phyloP scores from a whole-genome alignment of 768 basidiomycete genomes.

The Boletus subcaerulescens region DNA sequence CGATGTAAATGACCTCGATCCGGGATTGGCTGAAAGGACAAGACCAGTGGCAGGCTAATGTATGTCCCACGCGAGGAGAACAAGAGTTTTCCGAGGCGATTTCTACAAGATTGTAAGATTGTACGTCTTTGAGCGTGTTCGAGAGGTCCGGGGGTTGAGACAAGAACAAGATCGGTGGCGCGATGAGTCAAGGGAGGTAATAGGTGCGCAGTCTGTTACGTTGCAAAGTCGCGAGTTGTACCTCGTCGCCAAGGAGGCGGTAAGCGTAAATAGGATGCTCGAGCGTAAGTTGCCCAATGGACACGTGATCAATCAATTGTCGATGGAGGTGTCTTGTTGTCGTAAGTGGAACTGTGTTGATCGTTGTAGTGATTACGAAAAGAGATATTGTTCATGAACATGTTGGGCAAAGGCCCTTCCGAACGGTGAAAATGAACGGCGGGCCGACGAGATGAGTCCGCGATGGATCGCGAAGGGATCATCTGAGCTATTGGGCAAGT shows the following conservation, averaged over 20 bases:
- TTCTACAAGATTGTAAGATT: slow-evolving; percentile 1
- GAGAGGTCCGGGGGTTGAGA: background rate
- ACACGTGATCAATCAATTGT: slow-evolving; percentile 7
- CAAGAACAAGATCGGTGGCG: background rate
- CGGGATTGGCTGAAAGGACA: background rate
- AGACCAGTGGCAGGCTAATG: background rate
- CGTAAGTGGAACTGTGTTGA: slow-evolving; percentile 8
- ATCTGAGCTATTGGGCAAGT: background rate
- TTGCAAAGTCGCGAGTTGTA: slow-evolving; percentile 23
- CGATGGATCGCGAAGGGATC: slow-evolving; percentile 23
- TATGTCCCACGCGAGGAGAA: background rate
- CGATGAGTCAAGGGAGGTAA: background rate
- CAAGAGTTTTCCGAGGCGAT: background rate
- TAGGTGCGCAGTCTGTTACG: slow-evolving; percentile 4
- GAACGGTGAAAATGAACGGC: slow-evolving; percentile 1
- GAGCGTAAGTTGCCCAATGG: background rate
- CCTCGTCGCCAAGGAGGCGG: slow-evolving; percentile 29
- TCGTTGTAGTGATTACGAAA: background rate
- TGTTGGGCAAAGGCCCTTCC: background rate
- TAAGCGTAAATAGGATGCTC: too few species aligned
- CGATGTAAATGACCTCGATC: background rate
- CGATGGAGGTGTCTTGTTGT: slow-evolving; percentile 14
- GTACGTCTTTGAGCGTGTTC: background rate
- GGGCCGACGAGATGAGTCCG: slow-evolving; percentile 8
- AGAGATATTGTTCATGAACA: background rate